Percentiles rank a stretch among this genome's conserved stretches.
phyloP scores from a whole-genome alignment of 257 asterid genomes.

The Ilex asprella region DNA sequence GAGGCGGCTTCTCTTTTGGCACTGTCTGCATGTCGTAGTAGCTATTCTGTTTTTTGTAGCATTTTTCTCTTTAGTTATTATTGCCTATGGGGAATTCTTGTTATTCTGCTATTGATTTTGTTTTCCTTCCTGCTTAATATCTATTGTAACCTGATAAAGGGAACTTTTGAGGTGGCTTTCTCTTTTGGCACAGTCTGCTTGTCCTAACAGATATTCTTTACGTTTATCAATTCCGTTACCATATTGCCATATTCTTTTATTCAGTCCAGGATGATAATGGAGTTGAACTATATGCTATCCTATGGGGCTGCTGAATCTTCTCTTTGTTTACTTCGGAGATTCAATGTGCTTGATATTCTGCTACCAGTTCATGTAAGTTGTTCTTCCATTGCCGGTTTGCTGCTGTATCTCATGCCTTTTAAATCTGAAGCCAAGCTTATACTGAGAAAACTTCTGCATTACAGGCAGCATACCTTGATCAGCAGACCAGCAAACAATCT shows the following conservation, averaged over 20 bases:
- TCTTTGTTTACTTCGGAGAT: slow-evolving; percentile 60
- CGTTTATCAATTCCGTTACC: too few relatives aligned
- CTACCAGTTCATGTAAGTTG: slow-evolving; percentile 78
- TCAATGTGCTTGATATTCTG: slow-evolving; percentile 55
- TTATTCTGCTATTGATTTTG: background rate
- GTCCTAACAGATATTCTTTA: background rate
- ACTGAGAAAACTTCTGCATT: slow-evolving; percentile 8
- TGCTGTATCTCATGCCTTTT: background rate
- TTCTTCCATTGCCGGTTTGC: slow-evolving; percentile 8
- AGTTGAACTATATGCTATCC: slow-evolving; percentile 81
- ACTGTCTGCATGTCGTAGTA: background rate
- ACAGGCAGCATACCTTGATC: slow-evolving; percentile 71
- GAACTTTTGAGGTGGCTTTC: background rate
- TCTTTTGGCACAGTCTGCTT: background rate
- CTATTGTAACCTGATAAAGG: background rate
- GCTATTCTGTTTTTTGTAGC: background rate
- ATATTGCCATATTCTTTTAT: slow-evolving; percentile 7
- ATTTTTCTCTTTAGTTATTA: background rate
- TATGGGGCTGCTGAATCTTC: slow-evolving; percentile 96
- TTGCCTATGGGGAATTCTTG: background rate
- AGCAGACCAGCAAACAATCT: slow-evolving; percentile 34
- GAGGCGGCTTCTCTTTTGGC: background rate
- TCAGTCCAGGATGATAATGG: slow-evolving; percentile 72
- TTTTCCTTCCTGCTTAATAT: background rate
- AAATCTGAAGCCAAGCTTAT: slow-evolving; percentile 1